Conservation (phyloP, 345 rosid genomes). For the Citropsis articulata region DNA sequence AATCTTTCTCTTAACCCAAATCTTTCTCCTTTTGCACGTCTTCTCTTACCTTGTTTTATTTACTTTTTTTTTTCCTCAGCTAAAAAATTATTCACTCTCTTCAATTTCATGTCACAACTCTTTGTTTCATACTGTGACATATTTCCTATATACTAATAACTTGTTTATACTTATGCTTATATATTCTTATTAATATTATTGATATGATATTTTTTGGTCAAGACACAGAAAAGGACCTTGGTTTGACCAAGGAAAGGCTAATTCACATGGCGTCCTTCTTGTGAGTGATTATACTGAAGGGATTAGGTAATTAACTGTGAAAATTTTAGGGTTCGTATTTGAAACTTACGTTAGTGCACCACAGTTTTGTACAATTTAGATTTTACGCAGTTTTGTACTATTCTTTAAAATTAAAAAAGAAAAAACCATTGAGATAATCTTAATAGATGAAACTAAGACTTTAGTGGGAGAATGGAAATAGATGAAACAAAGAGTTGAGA, state of each 20-base stretch:
- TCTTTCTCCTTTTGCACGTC: no score
- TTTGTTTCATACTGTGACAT: background rate
- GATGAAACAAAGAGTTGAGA: no score
- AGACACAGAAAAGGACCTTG: constrained; percentile 92
- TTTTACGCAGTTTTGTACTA: no score
- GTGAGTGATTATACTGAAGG: constrained; percentile 99
- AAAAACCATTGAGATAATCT: no score
- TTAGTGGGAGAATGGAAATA: no score
- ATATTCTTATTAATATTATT: background rate
- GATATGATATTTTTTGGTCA: constrained; percentile 14
- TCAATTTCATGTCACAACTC: no score
- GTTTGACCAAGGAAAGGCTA: constrained; percentile 72
- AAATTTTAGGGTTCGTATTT: constrained; percentile 2
- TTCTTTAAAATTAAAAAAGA: no score
- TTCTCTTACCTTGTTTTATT: no score
- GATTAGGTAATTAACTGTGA: constrained; percentile 51
- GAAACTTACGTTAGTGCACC: background rate
- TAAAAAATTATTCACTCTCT: no score
- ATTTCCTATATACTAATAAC: background rate
- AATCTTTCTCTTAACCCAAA: no score
- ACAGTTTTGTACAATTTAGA: background rate
- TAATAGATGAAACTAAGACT: no score
- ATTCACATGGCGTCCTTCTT: constrained; percentile 87
- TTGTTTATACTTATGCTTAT: background rate
- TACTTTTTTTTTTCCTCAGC: no score